A percentile compares a stretch with the other conserved stretches of the same genome.
Conservation (phyloP, 2,329 filamentous ascomycete genomes). For the Cladosporium sp. region DNA sequence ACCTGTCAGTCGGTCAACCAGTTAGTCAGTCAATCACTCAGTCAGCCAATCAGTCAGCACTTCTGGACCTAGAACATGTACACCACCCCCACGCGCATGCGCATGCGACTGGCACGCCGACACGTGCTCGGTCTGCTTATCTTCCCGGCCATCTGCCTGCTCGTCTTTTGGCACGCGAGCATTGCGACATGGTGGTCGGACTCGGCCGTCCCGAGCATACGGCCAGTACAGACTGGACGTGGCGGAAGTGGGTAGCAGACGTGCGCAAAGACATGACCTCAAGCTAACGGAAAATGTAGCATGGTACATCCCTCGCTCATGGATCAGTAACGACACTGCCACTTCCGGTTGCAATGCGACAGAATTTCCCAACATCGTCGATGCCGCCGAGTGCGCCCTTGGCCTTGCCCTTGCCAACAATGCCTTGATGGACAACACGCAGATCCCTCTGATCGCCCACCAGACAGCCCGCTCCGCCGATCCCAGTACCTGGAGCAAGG, state of each 20-base stretch:
- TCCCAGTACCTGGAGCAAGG: not conserved
- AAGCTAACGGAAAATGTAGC: not conserved
- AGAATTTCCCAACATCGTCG: not conserved
- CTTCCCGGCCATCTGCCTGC: not conserved
- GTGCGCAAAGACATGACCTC: not conserved
- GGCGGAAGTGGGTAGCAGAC: not conserved
- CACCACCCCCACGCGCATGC: not conserved
- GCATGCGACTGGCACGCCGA: not conserved
- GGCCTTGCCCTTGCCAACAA: constrained; percentile 1
- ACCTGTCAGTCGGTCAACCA: no score
- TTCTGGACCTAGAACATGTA: not conserved
- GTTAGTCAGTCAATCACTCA: no score
- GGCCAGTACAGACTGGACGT: not conserved
- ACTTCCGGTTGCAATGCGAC: not conserved
- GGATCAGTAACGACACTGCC: not conserved
- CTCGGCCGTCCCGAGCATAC: not conserved
- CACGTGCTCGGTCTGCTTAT: not conserved
- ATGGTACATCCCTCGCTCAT: not conserved
- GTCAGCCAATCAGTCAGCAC: no score
- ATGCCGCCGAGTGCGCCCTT: constrained; percentile 13
- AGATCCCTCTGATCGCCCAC: constrained; percentile 9
- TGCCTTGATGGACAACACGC: constrained; percentile 3
- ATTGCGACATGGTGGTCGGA: not conserved
- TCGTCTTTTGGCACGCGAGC: not conserved
- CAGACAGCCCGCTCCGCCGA: constrained; percentile 8